These are phyloP conservation scores for Botrytis cinerea DNA, from an alignment of 2,329 filamentous ascomycete species.

Conservation along the genomic window DNA sequence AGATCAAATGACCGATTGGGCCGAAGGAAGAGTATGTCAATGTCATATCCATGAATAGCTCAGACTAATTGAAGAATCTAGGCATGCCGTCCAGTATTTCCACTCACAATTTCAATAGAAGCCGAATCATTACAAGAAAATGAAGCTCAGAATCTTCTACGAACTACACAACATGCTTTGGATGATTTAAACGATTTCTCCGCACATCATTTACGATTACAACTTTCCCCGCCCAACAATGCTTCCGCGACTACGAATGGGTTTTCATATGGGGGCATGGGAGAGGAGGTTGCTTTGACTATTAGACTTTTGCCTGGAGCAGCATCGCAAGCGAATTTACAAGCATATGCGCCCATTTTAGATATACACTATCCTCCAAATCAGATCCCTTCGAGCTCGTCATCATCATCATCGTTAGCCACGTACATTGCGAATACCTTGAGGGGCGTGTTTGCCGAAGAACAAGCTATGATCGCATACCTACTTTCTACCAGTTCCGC, in stretches of 20 bases:
- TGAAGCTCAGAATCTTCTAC: conserved; percentile 73
- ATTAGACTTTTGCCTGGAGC: conserved; percentile 70
- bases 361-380: conserved; percentile 76
- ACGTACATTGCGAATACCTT: conserved; percentile 78
- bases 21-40: conserved; percentile 75
- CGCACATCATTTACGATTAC: conserved; percentile 76
- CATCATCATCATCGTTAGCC: conserved; percentile 70
- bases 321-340: conserved; percentile 61
- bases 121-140: conserved; percentile 63
- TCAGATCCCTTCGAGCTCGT: conserved; percentile 68
- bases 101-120: conserved; percentile 77
- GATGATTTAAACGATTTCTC: conserved; percentile 87
- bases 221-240: conserved; percentile 52
- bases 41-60: not conserved
- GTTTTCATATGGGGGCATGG: conserved; percentile 42
- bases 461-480: conserved; percentile 81
- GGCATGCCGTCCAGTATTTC: conserved; percentile 87
- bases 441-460: conserved; percentile 78
- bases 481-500: conserved; percentile 63
- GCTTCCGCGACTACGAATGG: conserved; percentile 32
- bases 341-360: conserved; percentile 69
- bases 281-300: conserved; percentile 62
- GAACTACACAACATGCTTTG: conserved; percentile 80
- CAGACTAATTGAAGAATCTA: conserved; percentile 44
- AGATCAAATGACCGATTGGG: conserved; percentile 86